phyloP scores from a whole-genome alignment of 2,329 filamentous ascomycete species.

The Magnaporthiopsis poae region DNA sequence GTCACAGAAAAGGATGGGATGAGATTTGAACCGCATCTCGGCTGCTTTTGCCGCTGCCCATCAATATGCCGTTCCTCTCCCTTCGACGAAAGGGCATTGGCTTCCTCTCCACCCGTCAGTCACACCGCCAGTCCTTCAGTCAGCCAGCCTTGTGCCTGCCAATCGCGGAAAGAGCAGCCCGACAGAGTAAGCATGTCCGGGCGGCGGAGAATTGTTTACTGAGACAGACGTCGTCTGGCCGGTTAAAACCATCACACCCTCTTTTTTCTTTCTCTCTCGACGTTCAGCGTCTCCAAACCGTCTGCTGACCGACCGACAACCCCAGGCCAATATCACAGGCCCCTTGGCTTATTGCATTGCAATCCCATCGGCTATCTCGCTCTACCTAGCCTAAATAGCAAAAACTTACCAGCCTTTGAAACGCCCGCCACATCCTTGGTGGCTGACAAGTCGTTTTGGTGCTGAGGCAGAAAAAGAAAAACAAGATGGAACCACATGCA shows the following conservation, averaged over 20 bases:
- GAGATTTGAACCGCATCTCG: conserved; percentile 1
- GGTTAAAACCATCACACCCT: background rate
- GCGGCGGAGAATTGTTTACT: too few relatives aligned
- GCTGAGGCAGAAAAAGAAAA: background rate
- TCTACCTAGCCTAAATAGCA: background rate
- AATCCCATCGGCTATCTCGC: background rate
- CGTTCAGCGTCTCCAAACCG: background rate
- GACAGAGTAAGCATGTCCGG: too few relatives aligned
- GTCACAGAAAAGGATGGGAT: background rate
- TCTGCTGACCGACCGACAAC: background rate
- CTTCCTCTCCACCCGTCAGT: background rate
- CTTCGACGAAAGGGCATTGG: background rate
- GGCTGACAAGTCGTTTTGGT: background rate
- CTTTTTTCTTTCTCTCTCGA: background rate
- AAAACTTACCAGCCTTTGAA: background rate
- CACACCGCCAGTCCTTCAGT: background rate
- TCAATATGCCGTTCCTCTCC: background rate
- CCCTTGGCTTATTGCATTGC: background rate
- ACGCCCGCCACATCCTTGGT: background rate
- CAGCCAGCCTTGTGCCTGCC: background rate
- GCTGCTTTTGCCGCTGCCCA: conserved; percentile 1
- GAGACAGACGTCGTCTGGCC: too few relatives aligned
- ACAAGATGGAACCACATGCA: too few relatives aligned
- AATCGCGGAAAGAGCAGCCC: background rate
- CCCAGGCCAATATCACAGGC: background rate